Base-by-base conservation (phyloP, 805 yeast species). In the Komagataella pseudopastoris region DNA sequence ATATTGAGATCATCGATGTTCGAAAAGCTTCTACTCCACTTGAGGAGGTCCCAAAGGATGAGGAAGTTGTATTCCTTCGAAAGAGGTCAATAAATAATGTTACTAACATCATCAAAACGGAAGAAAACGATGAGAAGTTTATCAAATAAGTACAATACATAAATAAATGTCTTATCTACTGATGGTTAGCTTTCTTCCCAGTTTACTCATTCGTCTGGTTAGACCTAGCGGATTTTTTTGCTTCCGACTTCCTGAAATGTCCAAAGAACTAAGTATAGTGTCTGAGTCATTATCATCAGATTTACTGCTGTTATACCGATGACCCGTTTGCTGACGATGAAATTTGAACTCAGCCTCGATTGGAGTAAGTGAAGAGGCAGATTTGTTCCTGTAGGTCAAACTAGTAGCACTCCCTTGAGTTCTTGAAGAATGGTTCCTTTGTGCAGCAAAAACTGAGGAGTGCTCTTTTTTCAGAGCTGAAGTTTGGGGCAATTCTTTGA, bases 1-100 rank as follows among this genome's bases (percentile, higher is more conserved):
- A 83, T 57, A 77, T 86, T 17, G 78, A 77, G 57, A 68, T 79
- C 16, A 66, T 76, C 12, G 80, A 76, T 48, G 72, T 71, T 6
- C 58, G 61, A 49, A 54, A 59, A 43, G 59, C 63, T 4, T 49
- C 52, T 20, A 45, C 48, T n/a, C 60, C 61, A 6, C 51, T 62
- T 43, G 30, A 49, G 1, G 53, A 51, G 22, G 24, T 48, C 8
- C 56, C 59, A 0, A 62, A 63, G 53, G 55, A 54, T 8, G 66
- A 62, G 46, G 59, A 55, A 22, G 49, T 56, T 30, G 14, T 30
- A 10, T 30, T 30, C 39, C 39, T 30, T 10, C 6, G n/a, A 30
- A 30, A 30, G 5, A 30, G 39, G 14, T 12, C 39, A 4, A 8
- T 30, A 30, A 12, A 30, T 10, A 30, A 30, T 3, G 14, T n/a